phyloP scores from a whole-genome alignment of 1,139 yeast genomes.

The Suhomyces taliae region DNA sequence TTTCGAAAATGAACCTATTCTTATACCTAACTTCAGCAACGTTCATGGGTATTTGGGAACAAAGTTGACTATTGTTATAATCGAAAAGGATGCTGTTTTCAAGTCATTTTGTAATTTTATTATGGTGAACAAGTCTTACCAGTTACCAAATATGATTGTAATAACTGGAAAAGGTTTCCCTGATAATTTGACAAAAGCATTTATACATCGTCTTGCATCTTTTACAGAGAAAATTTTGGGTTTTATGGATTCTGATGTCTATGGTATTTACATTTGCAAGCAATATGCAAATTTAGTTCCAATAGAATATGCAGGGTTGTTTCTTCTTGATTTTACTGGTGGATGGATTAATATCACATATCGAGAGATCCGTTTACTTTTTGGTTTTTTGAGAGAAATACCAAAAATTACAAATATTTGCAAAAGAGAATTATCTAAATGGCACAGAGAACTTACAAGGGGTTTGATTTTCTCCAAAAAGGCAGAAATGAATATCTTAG shows the following conservation, averaged over 20 bases:
- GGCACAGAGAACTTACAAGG: conserved; percentile 51
- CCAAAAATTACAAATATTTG: not conserved
- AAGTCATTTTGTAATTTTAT: conserved; percentile 30
- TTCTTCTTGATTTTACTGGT: conserved; percentile 38
- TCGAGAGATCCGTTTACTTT: conserved; percentile 38
- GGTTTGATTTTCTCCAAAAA: conserved; percentile 52
- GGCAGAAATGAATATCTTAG: conserved; percentile 56
- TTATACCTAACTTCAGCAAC: conserved; percentile 21
- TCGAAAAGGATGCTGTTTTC: conserved; percentile 67
- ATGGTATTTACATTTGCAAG: conserved; percentile 62
- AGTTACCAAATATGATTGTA: conserved; percentile 25
- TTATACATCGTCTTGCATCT: conserved; percentile 23
- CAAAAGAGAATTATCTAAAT: conserved; percentile 4
- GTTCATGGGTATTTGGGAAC: not conserved
- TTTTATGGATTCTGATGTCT: conserved; percentile 61
- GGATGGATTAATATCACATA: conserved; percentile 35
- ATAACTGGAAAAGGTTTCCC: conserved; percentile 75
- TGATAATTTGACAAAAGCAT: conserved; percentile 29
- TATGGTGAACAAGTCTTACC: conserved; percentile 5
- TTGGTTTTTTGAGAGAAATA: conserved; percentile 21
- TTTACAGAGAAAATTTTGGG: conserved; percentile 21
- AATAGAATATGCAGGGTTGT: conserved; percentile 26
- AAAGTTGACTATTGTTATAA: conserved; percentile 40
- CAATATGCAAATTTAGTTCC: conserved; percentile 15
- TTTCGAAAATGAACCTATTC: conserved; percentile 20